Evolutionary conservation across 2,329 filamentous ascomycete genomes (phyloP).

Genomic region (Phaeosphaeria sp.): DNA sequence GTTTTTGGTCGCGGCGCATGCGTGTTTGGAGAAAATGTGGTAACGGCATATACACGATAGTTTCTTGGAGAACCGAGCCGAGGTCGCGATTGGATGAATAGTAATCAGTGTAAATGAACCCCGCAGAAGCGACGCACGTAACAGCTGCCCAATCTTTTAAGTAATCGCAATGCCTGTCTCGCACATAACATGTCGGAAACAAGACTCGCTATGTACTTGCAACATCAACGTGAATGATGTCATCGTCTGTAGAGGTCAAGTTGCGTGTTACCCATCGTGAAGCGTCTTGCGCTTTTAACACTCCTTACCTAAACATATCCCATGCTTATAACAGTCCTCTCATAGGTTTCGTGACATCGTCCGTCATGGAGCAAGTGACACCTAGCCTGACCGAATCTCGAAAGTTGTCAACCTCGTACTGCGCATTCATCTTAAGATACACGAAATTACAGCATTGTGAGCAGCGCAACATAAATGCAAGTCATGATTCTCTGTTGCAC

Average conservation of each 20-base stretch:
- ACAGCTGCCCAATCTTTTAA: not conserved
- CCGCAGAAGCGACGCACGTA: not conserved
- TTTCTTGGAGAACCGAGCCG: not conserved
- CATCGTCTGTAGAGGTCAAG: not conserved
- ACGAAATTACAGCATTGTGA: not conserved
- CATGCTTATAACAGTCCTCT: not conserved
- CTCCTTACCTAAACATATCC: not conserved
- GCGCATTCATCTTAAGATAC: not conserved
- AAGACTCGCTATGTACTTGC: not conserved
- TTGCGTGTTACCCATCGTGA: not conserved
- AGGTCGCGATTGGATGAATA: slow-evolving; percentile 1
- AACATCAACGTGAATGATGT: not conserved
- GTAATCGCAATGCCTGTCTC: too few species aligned
- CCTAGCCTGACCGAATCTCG: too few species aligned
- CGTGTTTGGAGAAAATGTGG: not conserved
- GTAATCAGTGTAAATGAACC: not conserved
- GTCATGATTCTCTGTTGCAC: not conserved
- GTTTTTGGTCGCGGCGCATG: not conserved
- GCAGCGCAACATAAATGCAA: too few species aligned
- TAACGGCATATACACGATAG: not conserved
- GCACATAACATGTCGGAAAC: not conserved
- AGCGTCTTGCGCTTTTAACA: not conserved
- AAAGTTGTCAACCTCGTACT: too few species aligned
- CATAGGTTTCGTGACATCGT: not conserved
- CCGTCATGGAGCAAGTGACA: too few species aligned